Evolutionary conservation across 2,329 filamentous ascomycete species (phyloP).

Genomic region (Ceratocystis huliohia): DNA sequence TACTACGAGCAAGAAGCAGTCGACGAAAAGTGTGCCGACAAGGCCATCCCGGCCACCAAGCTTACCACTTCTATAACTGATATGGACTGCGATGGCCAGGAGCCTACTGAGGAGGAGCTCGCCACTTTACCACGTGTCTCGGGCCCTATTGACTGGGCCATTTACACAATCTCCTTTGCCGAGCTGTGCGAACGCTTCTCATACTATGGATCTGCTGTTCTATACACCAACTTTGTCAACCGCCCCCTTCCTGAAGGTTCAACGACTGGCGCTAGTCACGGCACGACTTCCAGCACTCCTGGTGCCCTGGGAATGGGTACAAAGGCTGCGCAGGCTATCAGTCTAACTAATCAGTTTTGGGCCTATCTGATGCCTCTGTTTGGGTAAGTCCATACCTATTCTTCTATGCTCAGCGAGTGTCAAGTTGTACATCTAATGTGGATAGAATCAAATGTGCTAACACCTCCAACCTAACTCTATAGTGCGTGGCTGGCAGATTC

Average conservation of each 20-base stretch:
- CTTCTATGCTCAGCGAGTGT: background rate
- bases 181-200: constrained; percentile 67
- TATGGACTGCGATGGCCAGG: constrained; percentile 26
- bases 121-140: constrained; percentile 49
- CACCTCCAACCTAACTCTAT: background rate
- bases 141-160: constrained; percentile 50
- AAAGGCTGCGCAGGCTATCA: constrained; percentile 38
- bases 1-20: background rate
- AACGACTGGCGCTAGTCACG: constrained; percentile 37
- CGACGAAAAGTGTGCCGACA: constrained; percentile 15
- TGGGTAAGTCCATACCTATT: constrained; percentile 31
- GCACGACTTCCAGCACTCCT: constrained; percentile 28
- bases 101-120: constrained; percentile 50
- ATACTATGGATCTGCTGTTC: constrained; percentile 59
- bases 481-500: constrained; percentile 51
- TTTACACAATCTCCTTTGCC: constrained; percentile 58
- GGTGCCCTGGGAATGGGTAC: constrained; percentile 48
- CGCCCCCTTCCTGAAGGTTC: constrained; percentile 41
- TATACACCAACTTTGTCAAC: constrained; percentile 57
- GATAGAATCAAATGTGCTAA: constrained; percentile 1
- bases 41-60: constrained; percentile 19
- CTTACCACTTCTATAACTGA: constrained; percentile 18
- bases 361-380: constrained; percentile 47
- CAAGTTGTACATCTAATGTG: background rate
- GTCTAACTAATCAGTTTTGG: constrained; percentile 48